Conservation (phyloP, 108 stramenopile species). For the Cyclotella baltica region DNA sequence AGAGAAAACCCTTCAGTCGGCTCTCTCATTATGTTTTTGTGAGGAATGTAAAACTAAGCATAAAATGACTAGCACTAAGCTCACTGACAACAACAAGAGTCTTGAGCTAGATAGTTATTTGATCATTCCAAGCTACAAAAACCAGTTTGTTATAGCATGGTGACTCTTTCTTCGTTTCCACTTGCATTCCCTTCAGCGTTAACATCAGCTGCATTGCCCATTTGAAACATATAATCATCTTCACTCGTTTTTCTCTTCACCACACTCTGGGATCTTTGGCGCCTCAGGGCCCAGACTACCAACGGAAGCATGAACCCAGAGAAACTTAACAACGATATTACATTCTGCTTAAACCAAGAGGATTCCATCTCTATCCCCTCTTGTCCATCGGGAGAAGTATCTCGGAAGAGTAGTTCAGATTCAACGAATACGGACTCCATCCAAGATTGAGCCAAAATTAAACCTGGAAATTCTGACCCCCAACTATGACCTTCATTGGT, state of each 20-base stretch:
- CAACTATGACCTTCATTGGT: constrained; percentile 45
- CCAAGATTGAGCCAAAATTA: constrained; percentile 28
- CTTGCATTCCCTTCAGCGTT: too few relatives aligned
- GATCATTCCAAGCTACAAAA: too few relatives aligned
- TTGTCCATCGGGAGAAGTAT: neutral
- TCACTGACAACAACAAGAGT: too few relatives aligned
- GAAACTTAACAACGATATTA: neutral
- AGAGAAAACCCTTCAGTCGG: too few relatives aligned
- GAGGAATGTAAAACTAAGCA: too few relatives aligned
- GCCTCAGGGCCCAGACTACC: neutral
- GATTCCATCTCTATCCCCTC: neutral
- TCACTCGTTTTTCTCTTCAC: neutral
- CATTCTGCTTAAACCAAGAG: neutral
- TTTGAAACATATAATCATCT: neutral
- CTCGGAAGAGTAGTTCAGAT: neutral
- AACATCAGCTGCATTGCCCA: too few relatives aligned
- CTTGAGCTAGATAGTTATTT: too few relatives aligned
- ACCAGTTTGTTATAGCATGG: too few relatives aligned
- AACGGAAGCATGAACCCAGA: neutral
- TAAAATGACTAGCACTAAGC: too few relatives aligned
- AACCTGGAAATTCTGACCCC: constrained; percentile 37
- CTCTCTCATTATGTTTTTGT: too few relatives aligned
- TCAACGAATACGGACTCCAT: constrained; percentile 31
- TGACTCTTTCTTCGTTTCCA: too few relatives aligned
- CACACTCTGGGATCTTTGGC: neutral